Conservation (phyloP, 2,329 filamentous ascomycete genomes). For the Penicillium sp. region DNA sequence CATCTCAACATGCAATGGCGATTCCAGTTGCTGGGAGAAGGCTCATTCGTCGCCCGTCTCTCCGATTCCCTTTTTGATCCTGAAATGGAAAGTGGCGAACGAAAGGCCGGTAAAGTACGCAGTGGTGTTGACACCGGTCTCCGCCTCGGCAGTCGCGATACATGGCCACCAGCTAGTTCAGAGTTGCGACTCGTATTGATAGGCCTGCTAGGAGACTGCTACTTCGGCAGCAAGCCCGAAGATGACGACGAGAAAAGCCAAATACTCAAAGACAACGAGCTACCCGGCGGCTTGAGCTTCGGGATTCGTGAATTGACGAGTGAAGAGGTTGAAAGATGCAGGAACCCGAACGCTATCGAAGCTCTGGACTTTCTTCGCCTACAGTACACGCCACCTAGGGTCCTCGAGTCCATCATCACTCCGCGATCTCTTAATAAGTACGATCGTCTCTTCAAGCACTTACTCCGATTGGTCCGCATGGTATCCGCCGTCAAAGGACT, state of each 20-base stretch:
- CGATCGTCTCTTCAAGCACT: slow-evolving; percentile 75
- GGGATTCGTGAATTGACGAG: slow-evolving; percentile 74
- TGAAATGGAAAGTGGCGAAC: slow-evolving; percentile 73
- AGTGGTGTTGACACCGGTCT: slow-evolving; percentile 74
- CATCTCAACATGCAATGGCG: slow-evolving; percentile 72
- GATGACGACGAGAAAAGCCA: slow-evolving; percentile 21
- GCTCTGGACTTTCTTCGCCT: slow-evolving; percentile 91
- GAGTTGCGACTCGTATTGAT: slow-evolving; percentile 86
- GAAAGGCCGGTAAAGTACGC: slow-evolving; percentile 63
- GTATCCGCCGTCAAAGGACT: slow-evolving; percentile 68
- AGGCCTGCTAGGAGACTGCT: slow-evolving; percentile 76
- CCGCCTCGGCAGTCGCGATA: slow-evolving; percentile 72
- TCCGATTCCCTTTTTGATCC: slow-evolving; percentile 81
- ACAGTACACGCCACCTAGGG: slow-evolving; percentile 72
- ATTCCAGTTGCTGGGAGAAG: slow-evolving; percentile 82
- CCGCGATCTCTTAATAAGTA: slow-evolving; percentile 69
- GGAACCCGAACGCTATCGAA: slow-evolving; percentile 76
- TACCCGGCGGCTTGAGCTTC: slow-evolving; percentile 74
- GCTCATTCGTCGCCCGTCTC: slow-evolving; percentile 74
- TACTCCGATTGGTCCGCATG: slow-evolving; percentile 75
- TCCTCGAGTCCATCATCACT: slow-evolving; percentile 71
- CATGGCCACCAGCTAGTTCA: slow-evolving; percentile 90
- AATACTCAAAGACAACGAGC: slow-evolving; percentile 32
- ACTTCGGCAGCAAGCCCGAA: slow-evolving; percentile 40
- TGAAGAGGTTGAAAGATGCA: slow-evolving; percentile 75